These are phyloP conservation scores for Aspergillus amoenus DNA, from an alignment of 2,329 filamentous ascomycete genomes.

Conservation along the genomic window DNA sequence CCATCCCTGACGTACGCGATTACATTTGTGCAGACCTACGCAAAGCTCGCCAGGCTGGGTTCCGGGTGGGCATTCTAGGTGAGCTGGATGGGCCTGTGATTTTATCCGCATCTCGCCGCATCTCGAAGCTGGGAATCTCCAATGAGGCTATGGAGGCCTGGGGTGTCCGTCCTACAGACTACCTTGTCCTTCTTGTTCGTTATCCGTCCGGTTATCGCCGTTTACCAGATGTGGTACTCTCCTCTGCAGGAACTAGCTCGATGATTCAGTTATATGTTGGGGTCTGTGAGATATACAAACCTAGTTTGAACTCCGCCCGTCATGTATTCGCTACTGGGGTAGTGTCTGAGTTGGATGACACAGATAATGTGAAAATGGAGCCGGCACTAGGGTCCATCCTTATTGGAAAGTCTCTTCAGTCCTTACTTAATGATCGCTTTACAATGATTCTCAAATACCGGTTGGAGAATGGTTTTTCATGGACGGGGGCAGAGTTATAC, in stretches of 20 bases:
- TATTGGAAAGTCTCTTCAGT: conserved; percentile 70
- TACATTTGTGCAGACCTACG: conserved; percentile 60
- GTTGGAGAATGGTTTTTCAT: conserved; percentile 53
- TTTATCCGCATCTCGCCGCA: conserved; percentile 67
- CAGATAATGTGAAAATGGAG: neutral
- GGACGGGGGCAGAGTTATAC: conserved; percentile 66
- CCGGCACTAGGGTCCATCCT: conserved; percentile 57
- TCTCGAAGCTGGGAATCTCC: conserved; percentile 69
- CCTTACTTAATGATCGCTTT: conserved; percentile 67
- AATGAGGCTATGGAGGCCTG: conserved; percentile 75
- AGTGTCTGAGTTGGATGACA: neutral
- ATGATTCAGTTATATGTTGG: conserved; percentile 65
- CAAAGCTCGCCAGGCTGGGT: conserved; percentile 62
- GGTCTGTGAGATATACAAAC: conserved; percentile 71
- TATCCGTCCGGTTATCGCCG: conserved; percentile 63
- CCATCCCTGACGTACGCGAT: conserved; percentile 11
- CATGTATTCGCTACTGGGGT: conserved; percentile 53
- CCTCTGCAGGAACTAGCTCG: neutral
- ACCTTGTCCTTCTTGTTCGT: conserved; percentile 70
- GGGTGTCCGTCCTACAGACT: conserved; percentile 66
- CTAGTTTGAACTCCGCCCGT: conserved; percentile 56
- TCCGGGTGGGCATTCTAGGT: conserved; percentile 65
- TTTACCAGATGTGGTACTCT: conserved; percentile 51
- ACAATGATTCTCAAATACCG: conserved; percentile 62
- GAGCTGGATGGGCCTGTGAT: conserved; percentile 53